Percentiles rank a stretch among this genome's conserved stretches.
These are phyloP conservation scores for Roridomyces roridus DNA, from an alignment of 768 basidiomycete genomes.

Conservation along the genomic window DNA sequence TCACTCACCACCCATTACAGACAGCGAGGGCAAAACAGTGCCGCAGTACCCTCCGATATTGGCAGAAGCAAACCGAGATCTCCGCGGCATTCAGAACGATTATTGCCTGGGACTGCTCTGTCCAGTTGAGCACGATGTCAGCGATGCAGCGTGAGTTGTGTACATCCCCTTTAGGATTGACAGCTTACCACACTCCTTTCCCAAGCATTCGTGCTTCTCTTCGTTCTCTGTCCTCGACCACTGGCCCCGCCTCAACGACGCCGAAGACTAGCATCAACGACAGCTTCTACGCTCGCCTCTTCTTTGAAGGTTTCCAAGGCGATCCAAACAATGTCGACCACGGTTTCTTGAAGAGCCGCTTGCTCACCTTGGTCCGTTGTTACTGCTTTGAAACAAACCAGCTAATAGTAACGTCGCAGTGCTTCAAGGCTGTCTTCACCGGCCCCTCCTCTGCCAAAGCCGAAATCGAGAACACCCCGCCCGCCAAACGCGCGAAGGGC, in stretches of 20 bases:
- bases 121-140: slow-evolving; percentile 3
- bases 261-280: neutral
- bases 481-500: slow-evolving; percentile 3
- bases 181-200: too few relatives aligned
- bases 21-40: neutral
- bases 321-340: neutral
- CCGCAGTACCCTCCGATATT: slow-evolving; percentile 1
- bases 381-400: too few relatives aligned
- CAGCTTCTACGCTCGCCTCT: slow-evolving; percentile 9
- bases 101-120: neutral
- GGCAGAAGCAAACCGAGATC: neutral
- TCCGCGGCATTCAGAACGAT: slow-evolving; percentile 9
- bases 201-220: neutral
- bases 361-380: slow-evolving; percentile 7
- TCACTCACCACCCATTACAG: neutral
- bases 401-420: neutral
- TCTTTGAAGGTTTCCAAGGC: slow-evolving; percentile 9
- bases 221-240: too few relatives aligned
- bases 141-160: neutral
- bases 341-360: slow-evolving; percentile 14
- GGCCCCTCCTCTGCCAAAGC: slow-evolving; percentile 1
- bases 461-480: slow-evolving; percentile 8
- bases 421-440: neutral
- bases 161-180: neutral
- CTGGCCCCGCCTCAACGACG: neutral